Conservation (phyloP, 2,329 filamentous ascomycete species). For the Aspergillus amoenus region DNA sequence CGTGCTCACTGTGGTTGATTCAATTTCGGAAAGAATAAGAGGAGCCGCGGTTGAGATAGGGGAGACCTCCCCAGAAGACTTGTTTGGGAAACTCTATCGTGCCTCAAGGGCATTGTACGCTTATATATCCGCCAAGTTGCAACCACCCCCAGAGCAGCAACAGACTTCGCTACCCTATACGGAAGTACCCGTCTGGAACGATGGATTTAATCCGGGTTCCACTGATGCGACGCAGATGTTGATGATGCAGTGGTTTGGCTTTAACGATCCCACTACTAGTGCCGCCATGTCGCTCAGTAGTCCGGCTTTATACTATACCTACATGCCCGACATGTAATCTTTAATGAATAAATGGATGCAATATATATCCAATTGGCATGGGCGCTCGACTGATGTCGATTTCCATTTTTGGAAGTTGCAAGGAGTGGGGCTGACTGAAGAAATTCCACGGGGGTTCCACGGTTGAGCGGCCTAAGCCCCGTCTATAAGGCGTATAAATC, state of each 20-base stretch:
- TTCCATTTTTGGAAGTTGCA: conserved; percentile 26
- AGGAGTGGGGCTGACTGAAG: conserved; percentile 21
- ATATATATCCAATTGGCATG: no score
- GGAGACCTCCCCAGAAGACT: not conserved
- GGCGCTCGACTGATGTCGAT: not conserved
- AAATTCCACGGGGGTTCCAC: not conserved
- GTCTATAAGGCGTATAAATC: not conserved
- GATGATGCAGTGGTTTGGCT: not conserved
- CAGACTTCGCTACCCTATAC: not conserved
- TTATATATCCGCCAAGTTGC: not conserved
- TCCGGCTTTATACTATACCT: not conserved
- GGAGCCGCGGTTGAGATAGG: not conserved
- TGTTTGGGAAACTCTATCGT: not conserved
- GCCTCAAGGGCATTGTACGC: not conserved
- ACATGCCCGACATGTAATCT: not conserved
- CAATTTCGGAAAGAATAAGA: not conserved
- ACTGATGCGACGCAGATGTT: not conserved
- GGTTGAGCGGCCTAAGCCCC: not conserved
- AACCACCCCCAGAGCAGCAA: not conserved
- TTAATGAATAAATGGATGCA: not conserved
- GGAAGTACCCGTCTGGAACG: not conserved
- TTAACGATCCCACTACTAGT: not conserved
- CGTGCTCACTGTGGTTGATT: not conserved
- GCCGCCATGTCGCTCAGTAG: not conserved
- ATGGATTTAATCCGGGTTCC: not conserved